Evolutionary conservation across 176 grass and related monocot genomes (phyloP), one percentile per base, ranked within the genome.

Genomic region (Guadua angustifolia): DNA sequence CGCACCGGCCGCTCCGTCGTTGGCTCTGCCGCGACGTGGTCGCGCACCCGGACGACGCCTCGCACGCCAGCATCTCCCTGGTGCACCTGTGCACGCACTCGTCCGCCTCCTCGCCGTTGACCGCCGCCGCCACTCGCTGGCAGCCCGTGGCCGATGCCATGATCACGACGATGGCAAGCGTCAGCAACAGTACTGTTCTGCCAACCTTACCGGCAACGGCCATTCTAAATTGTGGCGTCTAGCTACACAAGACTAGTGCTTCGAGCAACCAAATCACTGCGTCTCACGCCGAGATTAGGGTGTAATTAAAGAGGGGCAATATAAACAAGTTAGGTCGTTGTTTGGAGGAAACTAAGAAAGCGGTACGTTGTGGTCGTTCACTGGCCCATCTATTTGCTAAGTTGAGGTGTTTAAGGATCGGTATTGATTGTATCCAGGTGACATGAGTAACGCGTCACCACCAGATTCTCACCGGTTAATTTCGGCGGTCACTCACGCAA

Each of bases 41-140:
- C 21, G 44, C 76, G 77, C 84, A 66, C 45, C 57, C 69, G 26
- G 68, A 51, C 44, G 69, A 39, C 22, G 35, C 77, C 22, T 64
- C 24, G 78, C 85, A 87, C 46, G 85, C 78, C 45, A 35, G 4
- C 69, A 67, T 80, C 59, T 67, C 85, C 47, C 24, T 39, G 10
- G 51, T 1, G 82, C 88, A 85, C 33, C 70, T 18, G 71, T 3
- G 32, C 49, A 81, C 24, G 82, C 82, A 85, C 77, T 38, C 70
- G 43, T 35, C 70, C 25, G 7, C 32, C 1, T 5, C 62, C 5
- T 19, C 44, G 39, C 26, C 43, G 15, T 22, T 14, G 38, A 6
- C 11, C 26, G 5, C 32, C 12, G 39, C 6, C 5, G 1, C 73
- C 4, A 26, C 49, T 12, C 0, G 13, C 17, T 45, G 64, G 22